Percentiles rank a stretch among this genome's conserved stretches.
phyloP scores from a whole-genome alignment of 805 yeast genomes.

The Pichia exigua region DNA sequence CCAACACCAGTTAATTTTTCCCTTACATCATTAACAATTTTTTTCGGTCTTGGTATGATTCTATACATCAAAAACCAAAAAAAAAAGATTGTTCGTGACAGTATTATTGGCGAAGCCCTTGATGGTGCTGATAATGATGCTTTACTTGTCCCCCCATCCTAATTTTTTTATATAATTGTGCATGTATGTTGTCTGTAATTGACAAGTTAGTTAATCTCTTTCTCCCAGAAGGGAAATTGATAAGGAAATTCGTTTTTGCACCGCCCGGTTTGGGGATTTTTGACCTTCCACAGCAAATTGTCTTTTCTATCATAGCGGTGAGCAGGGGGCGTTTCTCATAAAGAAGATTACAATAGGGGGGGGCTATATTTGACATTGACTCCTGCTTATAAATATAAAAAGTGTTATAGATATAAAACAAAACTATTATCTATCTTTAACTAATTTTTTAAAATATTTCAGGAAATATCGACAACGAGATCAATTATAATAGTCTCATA shows the following conservation, averaged over 20 bases:
- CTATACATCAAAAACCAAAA: constrained; percentile 36
- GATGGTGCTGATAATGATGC: constrained; percentile 36
- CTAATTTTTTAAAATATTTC: too few relatives aligned
- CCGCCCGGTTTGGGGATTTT: background rate
- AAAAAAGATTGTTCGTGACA: constrained; percentile 38
- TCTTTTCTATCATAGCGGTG: background rate
- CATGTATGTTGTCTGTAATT: background rate
- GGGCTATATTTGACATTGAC: background rate
- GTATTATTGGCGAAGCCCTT: constrained; percentile 57
- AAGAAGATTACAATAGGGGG: too few relatives aligned
- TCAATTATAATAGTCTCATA: too few relatives aligned
- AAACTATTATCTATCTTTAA: too few relatives aligned
- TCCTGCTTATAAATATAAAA: background rate
- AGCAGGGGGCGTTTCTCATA: background rate
- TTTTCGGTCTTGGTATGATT: constrained; percentile 42
- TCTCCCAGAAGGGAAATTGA: background rate
- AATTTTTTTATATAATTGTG: background rate
- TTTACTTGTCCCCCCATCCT: background rate
- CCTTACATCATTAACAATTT: constrained; percentile 45
- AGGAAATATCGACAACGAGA: too few relatives aligned
- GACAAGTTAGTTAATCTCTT: too few relatives aligned
- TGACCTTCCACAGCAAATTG: background rate
- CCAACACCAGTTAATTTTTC: constrained; percentile 70
- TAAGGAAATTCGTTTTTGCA: background rate
- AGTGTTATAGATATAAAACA: too few relatives aligned